Evolutionary conservation across 108 stramenopile genomes (phyloP).

Genomic region (Skeletonema grethae): DNA sequence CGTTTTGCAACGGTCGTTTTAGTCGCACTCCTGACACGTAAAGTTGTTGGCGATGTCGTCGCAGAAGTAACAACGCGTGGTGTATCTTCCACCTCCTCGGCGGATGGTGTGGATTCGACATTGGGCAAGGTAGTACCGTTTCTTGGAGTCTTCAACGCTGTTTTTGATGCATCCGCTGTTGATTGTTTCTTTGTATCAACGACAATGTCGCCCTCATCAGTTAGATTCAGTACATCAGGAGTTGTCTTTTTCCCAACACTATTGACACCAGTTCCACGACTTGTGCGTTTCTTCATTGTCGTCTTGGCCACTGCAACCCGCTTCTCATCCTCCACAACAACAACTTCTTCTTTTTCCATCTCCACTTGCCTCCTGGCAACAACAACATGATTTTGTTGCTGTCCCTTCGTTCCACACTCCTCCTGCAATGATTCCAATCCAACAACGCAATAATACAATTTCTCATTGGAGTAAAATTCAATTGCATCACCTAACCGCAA

Average conservation of each 20-base stretch:
- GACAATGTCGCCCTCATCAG: neutral
- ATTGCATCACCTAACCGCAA: slow-evolving; percentile 28
- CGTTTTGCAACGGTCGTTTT: neutral
- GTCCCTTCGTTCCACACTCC: neutral
- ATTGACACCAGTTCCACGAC: neutral
- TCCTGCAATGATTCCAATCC: slow-evolving; percentile 6
- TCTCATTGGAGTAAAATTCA: slow-evolving; percentile 15
- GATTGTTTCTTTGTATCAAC: neutral
- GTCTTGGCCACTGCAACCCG: neutral
- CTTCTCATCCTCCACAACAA: neutral
- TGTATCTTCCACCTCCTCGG: neutral
- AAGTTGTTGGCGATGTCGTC: neutral
- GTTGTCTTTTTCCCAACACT: neutral
- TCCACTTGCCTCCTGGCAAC: neutral
- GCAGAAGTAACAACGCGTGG: neutral
- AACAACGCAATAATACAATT: slow-evolving; percentile 26
- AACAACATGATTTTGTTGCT: neutral
- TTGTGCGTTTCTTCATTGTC: neutral
- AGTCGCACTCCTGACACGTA: neutral
- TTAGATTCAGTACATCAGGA: neutral
- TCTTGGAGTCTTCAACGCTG: neutral
- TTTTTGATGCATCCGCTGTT: neutral
- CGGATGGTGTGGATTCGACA: neutral
- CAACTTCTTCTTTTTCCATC: neutral
- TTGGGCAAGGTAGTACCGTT: neutral